Conservation (phyloP, 805 yeast genomes). For the Blastobotrys chiropterorum region DNA sequence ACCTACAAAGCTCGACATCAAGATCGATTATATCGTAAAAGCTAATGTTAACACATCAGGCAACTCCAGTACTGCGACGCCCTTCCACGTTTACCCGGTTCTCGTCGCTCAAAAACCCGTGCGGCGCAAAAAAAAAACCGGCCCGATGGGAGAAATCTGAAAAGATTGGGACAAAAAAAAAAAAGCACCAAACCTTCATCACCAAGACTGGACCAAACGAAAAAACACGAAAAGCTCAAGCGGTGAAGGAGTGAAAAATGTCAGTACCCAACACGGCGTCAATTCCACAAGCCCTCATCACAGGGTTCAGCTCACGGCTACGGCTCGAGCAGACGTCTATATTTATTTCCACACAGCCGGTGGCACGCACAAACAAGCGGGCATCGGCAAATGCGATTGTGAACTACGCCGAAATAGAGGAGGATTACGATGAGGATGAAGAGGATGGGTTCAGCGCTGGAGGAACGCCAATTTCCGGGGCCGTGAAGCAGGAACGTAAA, state of each 20-base stretch:
- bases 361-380: slow-evolving; percentile 69
- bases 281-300: slow-evolving; percentile 65
- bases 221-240: slow-evolving; percentile 1
- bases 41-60: no score
- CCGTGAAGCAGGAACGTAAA: slow-evolving; percentile 16
- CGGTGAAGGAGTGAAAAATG: background rate
- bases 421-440: slow-evolving; percentile 50
- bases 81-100: no score
- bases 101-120: no score
- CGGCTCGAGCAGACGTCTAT: slow-evolving; percentile 70
- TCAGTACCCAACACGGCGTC: background rate
- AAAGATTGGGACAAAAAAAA: no score
- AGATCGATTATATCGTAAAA: no score
- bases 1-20: no score
- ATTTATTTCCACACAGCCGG: slow-evolving; percentile 64
- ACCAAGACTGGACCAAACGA: background rate
- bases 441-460: slow-evolving; percentile 26
- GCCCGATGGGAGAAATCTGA: no score
- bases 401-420: slow-evolving; percentile 80
- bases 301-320: slow-evolving; percentile 67
- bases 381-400: slow-evolving; percentile 50
- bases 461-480: background rate
- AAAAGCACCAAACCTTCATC: no score
- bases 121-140: no score
- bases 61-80: no score